A percentile compares a stretch with the other conserved stretches of the same genome.
These are phyloP conservation scores for Lentinula edodes DNA, from an alignment of 768 basidiomycete genomes.

Conservation along the genomic window DNA sequence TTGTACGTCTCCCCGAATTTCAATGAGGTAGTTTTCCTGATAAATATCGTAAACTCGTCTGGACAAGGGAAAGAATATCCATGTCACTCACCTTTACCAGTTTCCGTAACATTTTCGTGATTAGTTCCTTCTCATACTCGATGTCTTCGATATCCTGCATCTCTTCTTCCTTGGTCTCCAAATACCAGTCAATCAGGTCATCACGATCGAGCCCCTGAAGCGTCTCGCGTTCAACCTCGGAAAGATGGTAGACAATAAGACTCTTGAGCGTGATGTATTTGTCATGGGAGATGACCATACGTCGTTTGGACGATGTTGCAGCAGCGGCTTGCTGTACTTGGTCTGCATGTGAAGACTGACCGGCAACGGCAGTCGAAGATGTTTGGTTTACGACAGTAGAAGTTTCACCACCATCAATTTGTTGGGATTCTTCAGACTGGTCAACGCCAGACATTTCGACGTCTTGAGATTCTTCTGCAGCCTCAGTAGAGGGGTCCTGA, in stretches of 20 bases:
- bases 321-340: constrained; percentile 30
- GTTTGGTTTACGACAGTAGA: constrained; percentile 25
- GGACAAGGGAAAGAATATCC: too few species aligned
- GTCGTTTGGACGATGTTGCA: constrained; percentile 49
- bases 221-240: constrained; percentile 68
- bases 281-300: constrained; percentile 95
- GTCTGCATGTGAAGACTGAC: constrained; percentile 31
- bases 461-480: constrained; percentile 48
- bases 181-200: constrained; percentile 95
- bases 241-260: constrained; percentile 78
- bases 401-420: constrained; percentile 38
- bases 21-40: constrained; percentile 82
- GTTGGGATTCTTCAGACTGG: constrained; percentile 53
- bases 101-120: constrained; percentile 84
- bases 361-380: constrained; percentile 22
- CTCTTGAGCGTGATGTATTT: constrained; percentile 88
- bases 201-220: constrained; percentile 80
- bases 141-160: constrained; percentile 81
- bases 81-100: constrained; percentile 71
- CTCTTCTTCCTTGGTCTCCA: constrained; percentile 83
- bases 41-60: constrained; percentile 7
- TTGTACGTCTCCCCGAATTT: constrained; percentile 78
- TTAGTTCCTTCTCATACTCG: constrained; percentile 86
- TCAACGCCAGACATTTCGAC: constrained; percentile 51
- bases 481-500: constrained; percentile 24